Conservation (phyloP, 768 basidiomycete species). For the Sistotremastrum suecicum region DNA sequence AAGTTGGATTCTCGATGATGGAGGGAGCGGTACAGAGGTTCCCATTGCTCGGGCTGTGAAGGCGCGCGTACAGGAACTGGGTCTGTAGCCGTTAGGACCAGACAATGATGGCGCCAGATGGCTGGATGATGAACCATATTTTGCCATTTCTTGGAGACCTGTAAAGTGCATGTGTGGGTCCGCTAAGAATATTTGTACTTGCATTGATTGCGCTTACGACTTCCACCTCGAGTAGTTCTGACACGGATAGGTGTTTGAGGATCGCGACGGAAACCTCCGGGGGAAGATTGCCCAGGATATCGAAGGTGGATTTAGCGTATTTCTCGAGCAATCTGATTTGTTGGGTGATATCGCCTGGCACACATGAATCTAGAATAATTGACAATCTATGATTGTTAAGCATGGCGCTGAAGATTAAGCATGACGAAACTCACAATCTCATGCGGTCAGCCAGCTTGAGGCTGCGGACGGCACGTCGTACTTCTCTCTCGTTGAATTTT, state of each 20-base stretch:
- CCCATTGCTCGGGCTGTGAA: conserved; percentile 57
- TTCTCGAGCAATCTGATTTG: conserved; percentile 79
- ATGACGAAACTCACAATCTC: conserved; percentile 42
- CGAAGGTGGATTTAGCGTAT: conserved; percentile 70
- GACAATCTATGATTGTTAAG: conserved; percentile 27
- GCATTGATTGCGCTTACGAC: conserved; percentile 22
- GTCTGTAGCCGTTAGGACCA: conserved; percentile 58
- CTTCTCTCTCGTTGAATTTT: conserved; percentile 57
- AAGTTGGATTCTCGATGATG: conserved; percentile 84
- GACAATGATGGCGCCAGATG: conserved; percentile 66
- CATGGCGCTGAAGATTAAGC: background rate
- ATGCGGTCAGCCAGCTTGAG: conserved; percentile 55
- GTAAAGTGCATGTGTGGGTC: conserved; percentile 1
- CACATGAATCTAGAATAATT: conserved; percentile 54
- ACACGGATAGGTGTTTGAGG: conserved; percentile 41
- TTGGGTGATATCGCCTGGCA: conserved; percentile 73
- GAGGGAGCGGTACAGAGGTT: conserved; percentile 61
- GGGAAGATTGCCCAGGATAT: conserved; percentile 60
- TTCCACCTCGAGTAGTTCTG: conserved; percentile 47
- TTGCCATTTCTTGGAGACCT: conserved; percentile 33
- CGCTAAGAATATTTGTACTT: background rate
- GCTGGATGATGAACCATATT: conserved; percentile 44
- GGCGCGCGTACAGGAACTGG: conserved; percentile 54
- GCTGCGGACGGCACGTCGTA: conserved; percentile 47
- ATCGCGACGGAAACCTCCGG: conserved; percentile 52